Conservation (phyloP, 2,329 filamentous ascomycete genomes). For the Huntiella savannae region DNA sequence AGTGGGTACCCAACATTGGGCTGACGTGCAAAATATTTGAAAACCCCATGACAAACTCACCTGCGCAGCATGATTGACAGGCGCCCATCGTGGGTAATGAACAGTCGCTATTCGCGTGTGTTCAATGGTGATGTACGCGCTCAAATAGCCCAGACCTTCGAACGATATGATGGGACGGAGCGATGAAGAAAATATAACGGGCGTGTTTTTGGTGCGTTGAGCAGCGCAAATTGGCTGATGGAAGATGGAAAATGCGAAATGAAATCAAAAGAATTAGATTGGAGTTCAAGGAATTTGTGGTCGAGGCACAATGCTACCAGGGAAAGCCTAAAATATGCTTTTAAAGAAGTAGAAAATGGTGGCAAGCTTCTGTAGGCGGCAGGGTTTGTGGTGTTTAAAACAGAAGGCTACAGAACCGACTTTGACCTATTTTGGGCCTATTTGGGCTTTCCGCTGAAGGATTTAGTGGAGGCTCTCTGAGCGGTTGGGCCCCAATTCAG, state of each 20-base stretch:
- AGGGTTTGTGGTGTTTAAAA: too few species aligned
- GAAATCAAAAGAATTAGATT: constrained; percentile 7
- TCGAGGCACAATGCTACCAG: background rate
- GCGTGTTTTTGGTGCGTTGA: constrained; percentile 7
- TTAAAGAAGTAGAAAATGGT: too few species aligned
- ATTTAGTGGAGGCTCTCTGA: too few species aligned
- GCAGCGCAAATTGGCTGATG: background rate
- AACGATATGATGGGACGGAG: constrained; percentile 1
- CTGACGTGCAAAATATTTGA: too few species aligned
- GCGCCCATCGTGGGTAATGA: constrained; percentile 33
- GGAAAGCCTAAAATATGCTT: too few species aligned
- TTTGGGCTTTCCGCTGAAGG: background rate
- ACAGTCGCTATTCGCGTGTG: background rate
- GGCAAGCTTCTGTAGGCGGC: too few species aligned
- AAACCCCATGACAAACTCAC: constrained; percentile 14
- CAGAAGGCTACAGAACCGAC: too few species aligned
- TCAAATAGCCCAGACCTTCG: constrained; percentile 5
- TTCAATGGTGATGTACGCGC: background rate
- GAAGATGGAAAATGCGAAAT: constrained; percentile 2
- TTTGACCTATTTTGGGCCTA: too few species aligned
- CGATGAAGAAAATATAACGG: background rate
- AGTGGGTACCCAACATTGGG: background rate
- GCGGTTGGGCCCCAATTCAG: too few species aligned
- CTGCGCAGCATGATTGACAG: constrained; percentile 42
- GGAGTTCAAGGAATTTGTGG: constrained; percentile 1